Evolutionary conservation across 768 basidiomycete species (phyloP).

Genomic region (Boletus tomentosulus): DNA sequence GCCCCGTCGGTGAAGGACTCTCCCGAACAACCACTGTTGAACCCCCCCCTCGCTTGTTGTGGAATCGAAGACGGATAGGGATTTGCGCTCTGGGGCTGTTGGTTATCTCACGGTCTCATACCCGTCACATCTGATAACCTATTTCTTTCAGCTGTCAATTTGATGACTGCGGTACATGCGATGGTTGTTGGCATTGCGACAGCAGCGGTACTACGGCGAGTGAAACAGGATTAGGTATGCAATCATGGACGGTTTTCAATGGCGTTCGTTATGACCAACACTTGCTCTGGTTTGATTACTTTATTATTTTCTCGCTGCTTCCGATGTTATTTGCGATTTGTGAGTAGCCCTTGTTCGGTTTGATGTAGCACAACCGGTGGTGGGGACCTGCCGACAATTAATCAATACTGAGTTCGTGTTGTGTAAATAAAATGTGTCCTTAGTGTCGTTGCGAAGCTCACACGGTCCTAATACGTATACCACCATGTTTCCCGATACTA

Average conservation of each 20-base stretch:
- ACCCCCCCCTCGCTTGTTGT: constrained; percentile 1
- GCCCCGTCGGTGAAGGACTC: constrained; percentile 30
- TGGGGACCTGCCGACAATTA: too few species aligned
- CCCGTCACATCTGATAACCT: constrained; percentile 14
- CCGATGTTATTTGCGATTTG: constrained; percentile 18
- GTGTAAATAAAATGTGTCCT: too few species aligned
- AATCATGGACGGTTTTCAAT: constrained; percentile 15
- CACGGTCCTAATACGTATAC: too few species aligned
- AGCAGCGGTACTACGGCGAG: constrained; percentile 70
- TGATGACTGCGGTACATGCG: constrained; percentile 58
- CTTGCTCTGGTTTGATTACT: constrained; percentile 23
- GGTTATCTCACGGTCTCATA: constrained; percentile 21
- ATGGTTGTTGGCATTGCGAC: constrained; percentile 64
- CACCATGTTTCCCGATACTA: too few species aligned
- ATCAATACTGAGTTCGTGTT: too few species aligned
- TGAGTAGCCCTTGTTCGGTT: constrained; percentile 14
- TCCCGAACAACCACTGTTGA: constrained; percentile 19
- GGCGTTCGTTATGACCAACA: constrained; percentile 15
- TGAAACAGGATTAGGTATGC: constrained; percentile 41
- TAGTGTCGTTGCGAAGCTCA: too few species aligned
- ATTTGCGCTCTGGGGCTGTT: constrained; percentile 25
- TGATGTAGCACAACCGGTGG: too few species aligned
- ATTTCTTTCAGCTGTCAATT: constrained; percentile 27
- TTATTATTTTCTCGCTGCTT: constrained; percentile 24
- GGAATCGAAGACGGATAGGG: constrained; percentile 16